These are phyloP conservation scores for Phytophthora fragariae DNA, from an alignment of 352 stramenopile species.

Conservation along the genomic window DNA sequence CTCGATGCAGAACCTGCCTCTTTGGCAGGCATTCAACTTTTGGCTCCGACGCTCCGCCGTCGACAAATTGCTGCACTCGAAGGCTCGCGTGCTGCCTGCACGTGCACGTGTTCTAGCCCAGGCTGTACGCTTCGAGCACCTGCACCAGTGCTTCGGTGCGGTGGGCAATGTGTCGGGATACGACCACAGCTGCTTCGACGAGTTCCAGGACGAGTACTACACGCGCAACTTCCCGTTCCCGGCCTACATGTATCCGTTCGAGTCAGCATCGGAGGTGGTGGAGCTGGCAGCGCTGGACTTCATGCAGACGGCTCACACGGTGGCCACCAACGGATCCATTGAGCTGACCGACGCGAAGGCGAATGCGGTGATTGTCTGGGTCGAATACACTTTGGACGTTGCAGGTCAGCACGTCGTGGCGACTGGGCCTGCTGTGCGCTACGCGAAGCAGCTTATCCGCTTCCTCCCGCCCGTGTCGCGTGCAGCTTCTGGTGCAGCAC, in stretches of 20 bases:
- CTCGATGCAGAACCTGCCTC: slow-evolving; percentile 85
- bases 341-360: slow-evolving; percentile 22
- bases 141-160: slow-evolving; percentile 83
- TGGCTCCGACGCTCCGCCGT: slow-evolving; percentile 77
- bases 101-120: slow-evolving; percentile 60
- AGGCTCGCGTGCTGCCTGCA: slow-evolving; percentile 60
- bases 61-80: slow-evolving; percentile 39
- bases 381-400: slow-evolving; percentile 68
- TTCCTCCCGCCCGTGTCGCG: slow-evolving; percentile 50
- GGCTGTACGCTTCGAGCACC: slow-evolving; percentile 72
- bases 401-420: slow-evolving; percentile 53
- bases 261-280: slow-evolving; percentile 43
- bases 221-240: slow-evolving; percentile 83
- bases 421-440: slow-evolving; percentile 60
- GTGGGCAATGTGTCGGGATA: slow-evolving; percentile 76
- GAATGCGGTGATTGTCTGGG: slow-evolving; percentile 80
- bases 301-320: slow-evolving; percentile 48
- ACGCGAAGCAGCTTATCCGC: slow-evolving; percentile 82
- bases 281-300: slow-evolving; percentile 64
- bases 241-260: slow-evolving; percentile 83
- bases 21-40: slow-evolving; percentile 88
- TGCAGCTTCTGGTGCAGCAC: not conserved
- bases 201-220: slow-evolving; percentile 76
- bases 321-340: slow-evolving; percentile 23
- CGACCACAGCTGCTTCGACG: slow-evolving; percentile 78